Base-by-base conservation (phyloP, 2,329 filamentous ascomycete species). In the Sporothrix brunneoviolacea region DNA sequence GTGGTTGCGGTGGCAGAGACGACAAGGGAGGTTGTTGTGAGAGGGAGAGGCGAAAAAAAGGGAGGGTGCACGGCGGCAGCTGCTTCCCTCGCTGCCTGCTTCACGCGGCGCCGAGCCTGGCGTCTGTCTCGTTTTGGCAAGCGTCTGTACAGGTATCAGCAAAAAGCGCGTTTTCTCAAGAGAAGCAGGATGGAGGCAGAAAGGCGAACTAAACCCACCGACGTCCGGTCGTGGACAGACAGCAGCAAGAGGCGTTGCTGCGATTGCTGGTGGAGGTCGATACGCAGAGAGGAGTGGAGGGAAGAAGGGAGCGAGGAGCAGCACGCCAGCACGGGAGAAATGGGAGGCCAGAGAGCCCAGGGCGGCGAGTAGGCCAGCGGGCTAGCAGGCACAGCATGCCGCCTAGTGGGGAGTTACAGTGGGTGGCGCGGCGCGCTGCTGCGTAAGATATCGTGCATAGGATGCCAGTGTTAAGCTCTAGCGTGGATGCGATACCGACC, bases 251-350 rank as follows among this genome's bases (percentile, higher is more conserved):
- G 21, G n/a, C 16, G 47, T 36, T 36, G 48, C 33, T 42, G 35
- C 38, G 47, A 49, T 36, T 49, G 47, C 44, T 36, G 38, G 38
- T 49, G 30, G 38, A 36, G 47, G 40, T 32, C 19, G 39, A 43
- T 32, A 38, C 37, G 32, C 28, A 16, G 27, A 38, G 16, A 19
- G 19, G 33, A 46, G 28, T 28, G 43, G 42, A 41, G 37, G 28
- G 41, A 41, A 30, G 39, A 42, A 39, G 33, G 48, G n/a, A 10
- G 24, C 18, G 36, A 37, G 19, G 39, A 37, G 16, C 22, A 38
- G 28, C 35, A 22, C 10, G n/a, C n/a, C n/a, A 38, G 45, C 36
- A 21, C 21, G 47, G 35, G 39, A 42, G 35, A 44, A 44, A 44
- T 12, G 22, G 32, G 39, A 27, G 33, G 9, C 27, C 40, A 38